Evolutionary conservation across 768 basidiomycete species (phyloP).

Genomic region (Butyriboletus loyo): DNA sequence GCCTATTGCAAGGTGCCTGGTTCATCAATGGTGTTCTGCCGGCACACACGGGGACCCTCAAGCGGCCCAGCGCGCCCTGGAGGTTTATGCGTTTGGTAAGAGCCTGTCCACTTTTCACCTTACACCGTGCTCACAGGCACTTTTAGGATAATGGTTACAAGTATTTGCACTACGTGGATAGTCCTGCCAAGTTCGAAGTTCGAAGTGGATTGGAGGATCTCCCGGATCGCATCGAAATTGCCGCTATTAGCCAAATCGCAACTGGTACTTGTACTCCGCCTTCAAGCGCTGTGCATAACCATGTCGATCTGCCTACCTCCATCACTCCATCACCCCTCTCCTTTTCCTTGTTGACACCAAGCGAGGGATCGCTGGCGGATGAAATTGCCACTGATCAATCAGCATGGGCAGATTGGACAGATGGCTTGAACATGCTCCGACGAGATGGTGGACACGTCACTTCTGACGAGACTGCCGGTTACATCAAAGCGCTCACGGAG

Average conservation of each 20-base stretch:
- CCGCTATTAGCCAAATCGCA: slow-evolving; percentile 74
- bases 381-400: slow-evolving; percentile 74
- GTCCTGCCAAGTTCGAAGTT: slow-evolving; percentile 72
- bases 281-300: slow-evolving; percentile 60
- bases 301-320: slow-evolving; percentile 56
- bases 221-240: slow-evolving; percentile 80
- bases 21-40: slow-evolving; percentile 77
- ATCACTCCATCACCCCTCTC: slow-evolving; percentile 64
- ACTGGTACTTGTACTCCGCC: slow-evolving; percentile 72
- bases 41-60: slow-evolving; percentile 38
- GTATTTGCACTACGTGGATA: slow-evolving; percentile 84
- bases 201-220: slow-evolving; percentile 83
- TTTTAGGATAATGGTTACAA: slow-evolving; percentile 73
- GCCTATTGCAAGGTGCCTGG: slow-evolving; percentile 88
- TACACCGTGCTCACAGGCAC: neutral
- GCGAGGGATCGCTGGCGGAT: slow-evolving; percentile 72
- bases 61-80: slow-evolving; percentile 69
- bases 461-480: slow-evolving; percentile 81
- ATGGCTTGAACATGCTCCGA: slow-evolving; percentile 85
- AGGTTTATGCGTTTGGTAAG: slow-evolving; percentile 81
- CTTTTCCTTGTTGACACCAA: slow-evolving; percentile 70
- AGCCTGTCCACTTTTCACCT: neutral
- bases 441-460: slow-evolving; percentile 79
- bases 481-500: slow-evolving; percentile 84
- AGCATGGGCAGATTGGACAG: slow-evolving; percentile 92